phyloP scores from a whole-genome alignment of 2,329 filamentous ascomycete species.

The Talaromyces sp. region DNA sequence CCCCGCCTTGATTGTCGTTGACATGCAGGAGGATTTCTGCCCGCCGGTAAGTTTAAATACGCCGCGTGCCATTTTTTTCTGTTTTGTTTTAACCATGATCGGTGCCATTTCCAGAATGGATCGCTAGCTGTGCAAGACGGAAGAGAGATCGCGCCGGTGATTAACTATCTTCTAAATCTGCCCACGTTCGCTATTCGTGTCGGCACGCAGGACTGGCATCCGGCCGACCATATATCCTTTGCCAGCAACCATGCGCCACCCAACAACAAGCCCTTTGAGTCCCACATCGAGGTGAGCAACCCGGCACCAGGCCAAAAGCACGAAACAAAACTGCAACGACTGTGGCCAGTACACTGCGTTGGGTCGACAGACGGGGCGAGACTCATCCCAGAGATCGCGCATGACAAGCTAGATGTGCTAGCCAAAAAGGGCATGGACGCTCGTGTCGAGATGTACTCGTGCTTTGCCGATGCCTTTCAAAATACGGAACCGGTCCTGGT shows the following conservation, averaged over 20 bases:
- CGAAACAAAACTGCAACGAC: conserved; percentile 59
- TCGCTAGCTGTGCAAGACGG: conserved; percentile 75
- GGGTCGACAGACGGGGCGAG: conserved; percentile 66
- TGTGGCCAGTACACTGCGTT: conserved; percentile 92
- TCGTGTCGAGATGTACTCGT: conserved; percentile 87
- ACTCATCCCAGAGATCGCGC: conserved; percentile 67
- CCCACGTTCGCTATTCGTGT: conserved; percentile 66
- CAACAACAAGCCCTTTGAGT: conserved; percentile 62
- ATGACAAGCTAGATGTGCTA: conserved; percentile 53
- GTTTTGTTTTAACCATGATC: not conserved
- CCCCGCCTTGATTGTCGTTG: conserved; percentile 68
- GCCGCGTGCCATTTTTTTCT: not conserved
- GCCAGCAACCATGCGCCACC: conserved; percentile 66
- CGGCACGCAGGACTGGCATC: conserved; percentile 92
- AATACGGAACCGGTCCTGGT: conserved; percentile 33
- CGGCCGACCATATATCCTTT: conserved; percentile 78
- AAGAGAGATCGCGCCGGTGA: conserved; percentile 60
- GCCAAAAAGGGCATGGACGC: conserved; percentile 73
- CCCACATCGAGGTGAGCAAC: conserved; percentile 54
- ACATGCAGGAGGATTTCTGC: conserved; percentile 94
- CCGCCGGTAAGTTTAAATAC: conserved; percentile 61
- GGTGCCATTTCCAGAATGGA: conserved; percentile 57
- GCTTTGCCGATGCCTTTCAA: conserved; percentile 75
- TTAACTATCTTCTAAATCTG: conserved; percentile 69
- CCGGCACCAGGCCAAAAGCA: conserved; percentile 45